phyloP scores from a whole-genome alignment of 2,329 filamentous ascomycete genomes.

The Rhinocladiella similis region DNA sequence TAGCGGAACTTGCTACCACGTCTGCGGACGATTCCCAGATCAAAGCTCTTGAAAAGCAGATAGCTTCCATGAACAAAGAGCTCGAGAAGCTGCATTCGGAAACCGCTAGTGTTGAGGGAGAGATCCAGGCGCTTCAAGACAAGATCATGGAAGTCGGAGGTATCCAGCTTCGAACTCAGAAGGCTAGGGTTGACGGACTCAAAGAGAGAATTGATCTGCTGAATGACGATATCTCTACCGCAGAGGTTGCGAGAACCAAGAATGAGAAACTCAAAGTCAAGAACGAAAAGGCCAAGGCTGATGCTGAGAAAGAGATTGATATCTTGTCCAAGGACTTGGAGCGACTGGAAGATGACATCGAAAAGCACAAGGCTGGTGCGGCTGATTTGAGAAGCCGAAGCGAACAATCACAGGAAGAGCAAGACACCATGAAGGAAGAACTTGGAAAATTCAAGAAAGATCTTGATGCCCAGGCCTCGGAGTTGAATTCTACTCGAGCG shows the following conservation, averaged over 20 bases:
- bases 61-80: conserved; percentile 72
- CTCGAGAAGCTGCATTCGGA: conserved; percentile 77
- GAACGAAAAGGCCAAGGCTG: conserved; percentile 77
- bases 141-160: conserved; percentile 99
- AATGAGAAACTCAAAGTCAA: conserved; percentile 90
- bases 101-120: conserved; percentile 85
- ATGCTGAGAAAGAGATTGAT: conserved; percentile 77
- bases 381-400: conserved; percentile 71
- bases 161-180: conserved; percentile 85
- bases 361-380: conserved; percentile 73
- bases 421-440: conserved; percentile 77
- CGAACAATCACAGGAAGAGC: conserved; percentile 75
- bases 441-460: conserved; percentile 77
- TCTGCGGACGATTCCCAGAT: conserved; percentile 76
- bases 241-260: conserved; percentile 86
- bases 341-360: conserved; percentile 74
- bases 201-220: conserved; percentile 82
- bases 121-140: conserved; percentile 89
- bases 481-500: conserved; percentile 85
- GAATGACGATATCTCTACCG: conserved; percentile 77
- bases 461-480: conserved; percentile 79
- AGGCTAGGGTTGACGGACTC: conserved; percentile 83
- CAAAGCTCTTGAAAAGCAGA: conserved; percentile 72
- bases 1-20: conserved; percentile 76
- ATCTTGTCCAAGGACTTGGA: conserved; percentile 71